phyloP scores from a whole-genome alignment of 1,284 basidiomycete genomes.

The Anthracocystis walkeri region DNA sequence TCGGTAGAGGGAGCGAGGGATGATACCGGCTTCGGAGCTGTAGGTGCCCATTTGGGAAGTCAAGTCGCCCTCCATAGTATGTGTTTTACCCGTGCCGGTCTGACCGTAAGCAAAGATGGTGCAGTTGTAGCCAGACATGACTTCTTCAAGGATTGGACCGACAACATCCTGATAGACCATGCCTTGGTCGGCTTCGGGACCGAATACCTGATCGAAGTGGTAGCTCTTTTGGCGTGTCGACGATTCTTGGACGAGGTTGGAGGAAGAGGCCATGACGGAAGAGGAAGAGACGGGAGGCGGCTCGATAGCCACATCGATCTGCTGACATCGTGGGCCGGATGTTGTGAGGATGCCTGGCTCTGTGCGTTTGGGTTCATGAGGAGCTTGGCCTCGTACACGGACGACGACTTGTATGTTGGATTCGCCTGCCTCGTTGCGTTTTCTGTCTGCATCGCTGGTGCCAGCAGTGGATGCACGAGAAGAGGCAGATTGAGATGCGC shows the following conservation, averaged over 20 bases:
- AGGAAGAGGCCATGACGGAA: slow-evolving; percentile 28
- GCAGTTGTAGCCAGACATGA: slow-evolving; percentile 95
- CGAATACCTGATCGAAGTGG: slow-evolving; percentile 76
- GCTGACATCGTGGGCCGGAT: slow-evolving; percentile 57
- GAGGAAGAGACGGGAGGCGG: slow-evolving; percentile 48
- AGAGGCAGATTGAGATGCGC: slow-evolving; percentile 15
- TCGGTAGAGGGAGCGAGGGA: slow-evolving; percentile 93
- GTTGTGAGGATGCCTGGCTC: slow-evolving; percentile 51
- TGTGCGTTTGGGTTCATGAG: slow-evolving; percentile 38
- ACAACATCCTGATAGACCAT: slow-evolving; percentile 95
- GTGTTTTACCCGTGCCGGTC: slow-evolving; percentile 99
- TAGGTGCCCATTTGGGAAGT: slow-evolving; percentile 79
- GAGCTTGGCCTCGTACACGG: slow-evolving; percentile 57
- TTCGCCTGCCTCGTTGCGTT: slow-evolving; percentile 41
- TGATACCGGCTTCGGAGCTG: slow-evolving; percentile 90
- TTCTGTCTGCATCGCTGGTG: slow-evolving; percentile 21
- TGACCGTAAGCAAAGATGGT: slow-evolving; percentile 99
- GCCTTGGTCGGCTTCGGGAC: slow-evolving; percentile 95
- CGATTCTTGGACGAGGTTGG: slow-evolving; percentile 42
- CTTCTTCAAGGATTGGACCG: slow-evolving; percentile 90
- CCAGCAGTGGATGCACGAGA: slow-evolving; percentile 29
- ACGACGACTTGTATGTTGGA: slow-evolving; percentile 68
- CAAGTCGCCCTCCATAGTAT: slow-evolving; percentile 69
- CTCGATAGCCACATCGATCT: slow-evolving; percentile 60
- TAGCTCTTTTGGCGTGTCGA: slow-evolving; percentile 62